Base-by-base conservation (phyloP, 768 basidiomycete species). In the Rhodocollybia butyracea region DNA sequence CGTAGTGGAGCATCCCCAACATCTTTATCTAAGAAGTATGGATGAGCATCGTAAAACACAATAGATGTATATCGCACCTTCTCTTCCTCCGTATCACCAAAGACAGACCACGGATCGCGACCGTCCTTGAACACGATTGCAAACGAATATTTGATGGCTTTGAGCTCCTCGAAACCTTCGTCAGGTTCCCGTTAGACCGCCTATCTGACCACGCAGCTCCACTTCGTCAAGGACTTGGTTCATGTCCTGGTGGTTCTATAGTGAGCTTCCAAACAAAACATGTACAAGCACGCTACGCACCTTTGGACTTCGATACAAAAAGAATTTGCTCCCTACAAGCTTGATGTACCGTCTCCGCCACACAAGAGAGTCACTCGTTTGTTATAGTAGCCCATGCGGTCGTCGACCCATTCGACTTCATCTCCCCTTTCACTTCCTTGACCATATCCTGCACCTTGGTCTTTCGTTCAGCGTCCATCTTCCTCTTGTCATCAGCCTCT, bases 261-360 rank as follows among this genome's bases (percentile, higher is more conserved):
- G n/a, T n/a, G n/a, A n/a, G n/a, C n/a, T n/a, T n/a, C n/a, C n/a
- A n/a, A n/a, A n/a, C n/a, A n/a, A n/a, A n/a, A n/a, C n/a, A n/a
- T n/a, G n/a, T n/a, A n/a, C n/a, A n/a, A n/a, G 40, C 22, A 19
- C 19, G 39, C 29, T 11, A 60, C 73, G 51, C 56, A 82, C 86
- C 68, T 80, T 75, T 31, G 75, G 75, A 63, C 73, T 81, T 39
- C 75, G 74, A 61, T 78, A 83, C 39, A 88, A 72, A 50, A 75
- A 72, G 30, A 82, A 58, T 6, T 69, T 70, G 22, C 72, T 73
- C 15, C 74, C 76, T 51, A 76, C 68, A 45, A 87, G 78, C 65
- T 76, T 80, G 67, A 78, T 86, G 61, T 79, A 87, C n/a, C 85
- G 73, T 56, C 86, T 74, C 61, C 82, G 83, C 86, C 86, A 88